Evolutionary conservation across 2,329 filamentous ascomycete genomes (phyloP).

Genomic region (Colletotrichum lini): DNA sequence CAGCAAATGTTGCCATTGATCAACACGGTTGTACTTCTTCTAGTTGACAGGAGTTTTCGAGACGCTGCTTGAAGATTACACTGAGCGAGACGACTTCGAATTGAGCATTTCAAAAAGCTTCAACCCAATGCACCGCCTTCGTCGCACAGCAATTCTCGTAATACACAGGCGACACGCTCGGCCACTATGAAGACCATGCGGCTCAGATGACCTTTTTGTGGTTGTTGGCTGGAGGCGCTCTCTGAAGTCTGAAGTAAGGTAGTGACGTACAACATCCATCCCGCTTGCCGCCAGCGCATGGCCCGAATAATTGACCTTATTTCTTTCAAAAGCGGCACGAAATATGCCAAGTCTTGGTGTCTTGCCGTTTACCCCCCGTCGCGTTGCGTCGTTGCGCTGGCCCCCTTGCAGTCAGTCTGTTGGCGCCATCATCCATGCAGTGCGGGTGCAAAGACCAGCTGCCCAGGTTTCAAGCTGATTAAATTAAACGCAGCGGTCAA

Average conservation of each 20-base stretch:
- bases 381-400: too few relatives aligned
- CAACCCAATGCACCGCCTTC: neutral
- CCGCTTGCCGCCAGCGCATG: conserved; percentile 15
- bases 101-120: neutral
- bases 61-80: neutral
- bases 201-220: too few relatives aligned
- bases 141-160: neutral
- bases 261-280: conserved; percentile 19
- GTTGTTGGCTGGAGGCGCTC: too few relatives aligned
- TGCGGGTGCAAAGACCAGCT: neutral
- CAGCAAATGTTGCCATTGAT: too few relatives aligned
- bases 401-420: neutral
- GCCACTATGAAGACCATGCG: neutral
- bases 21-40: neutral
- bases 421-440: conserved; percentile 31
- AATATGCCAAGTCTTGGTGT: conserved; percentile 10
- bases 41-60: neutral
- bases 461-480: conserved; percentile 38
- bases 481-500: conserved; percentile 31
- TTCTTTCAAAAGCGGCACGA: conserved; percentile 29
- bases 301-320: conserved; percentile 14
- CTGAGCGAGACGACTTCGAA: neutral
- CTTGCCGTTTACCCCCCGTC: neutral
- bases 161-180: neutral
- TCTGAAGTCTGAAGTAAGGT: neutral